phyloP scores from a whole-genome alignment of 768 basidiomycete genomes.

The Tephrocybe rancida region DNA sequence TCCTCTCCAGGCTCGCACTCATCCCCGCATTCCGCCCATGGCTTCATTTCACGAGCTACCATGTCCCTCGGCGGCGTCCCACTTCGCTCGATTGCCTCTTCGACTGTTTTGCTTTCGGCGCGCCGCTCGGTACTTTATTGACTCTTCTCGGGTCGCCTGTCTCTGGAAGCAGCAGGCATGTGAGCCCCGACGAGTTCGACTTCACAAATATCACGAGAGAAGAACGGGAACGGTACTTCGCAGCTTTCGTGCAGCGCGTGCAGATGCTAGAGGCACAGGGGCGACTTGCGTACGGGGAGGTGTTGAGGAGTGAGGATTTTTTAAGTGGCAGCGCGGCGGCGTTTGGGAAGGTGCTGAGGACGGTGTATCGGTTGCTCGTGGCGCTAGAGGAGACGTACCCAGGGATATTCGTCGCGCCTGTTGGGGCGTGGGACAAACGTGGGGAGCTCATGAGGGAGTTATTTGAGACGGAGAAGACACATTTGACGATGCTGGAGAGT shows the following conservation, averaged over 20 bases:
- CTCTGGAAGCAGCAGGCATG: constrained; percentile 23
- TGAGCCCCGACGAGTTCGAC: constrained; percentile 26
- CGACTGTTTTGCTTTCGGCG: constrained; percentile 39
- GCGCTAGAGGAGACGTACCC: constrained; percentile 38
- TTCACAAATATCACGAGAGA: constrained; percentile 27
- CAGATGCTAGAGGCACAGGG: constrained; percentile 35
- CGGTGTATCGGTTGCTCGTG: constrained; percentile 33
- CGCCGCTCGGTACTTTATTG: constrained; percentile 35
- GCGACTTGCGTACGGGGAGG: constrained; percentile 38
- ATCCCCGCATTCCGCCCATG: constrained; percentile 39
- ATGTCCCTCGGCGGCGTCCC: constrained; percentile 24
- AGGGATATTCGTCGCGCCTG: constrained; percentile 32
- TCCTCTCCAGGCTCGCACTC: constrained; percentile 37
- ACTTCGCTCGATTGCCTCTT: constrained; percentile 34
- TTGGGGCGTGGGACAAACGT: constrained; percentile 25
- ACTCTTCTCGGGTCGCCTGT: constrained; percentile 39
- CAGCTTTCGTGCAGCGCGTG: constrained; percentile 36
- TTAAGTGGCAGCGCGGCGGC: constrained; percentile 29
- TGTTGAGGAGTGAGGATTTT: constrained; percentile 39
- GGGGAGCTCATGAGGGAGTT: constrained; percentile 30
- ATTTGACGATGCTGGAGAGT: constrained; percentile 27
- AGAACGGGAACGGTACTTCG: constrained; percentile 31
- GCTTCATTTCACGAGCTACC: constrained; percentile 29
- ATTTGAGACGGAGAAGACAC: constrained; percentile 32
- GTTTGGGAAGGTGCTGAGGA: constrained; percentile 38